Conservation (phyloP, 2,329 filamentous ascomycete species). For the Xylaria sp. region DNA sequence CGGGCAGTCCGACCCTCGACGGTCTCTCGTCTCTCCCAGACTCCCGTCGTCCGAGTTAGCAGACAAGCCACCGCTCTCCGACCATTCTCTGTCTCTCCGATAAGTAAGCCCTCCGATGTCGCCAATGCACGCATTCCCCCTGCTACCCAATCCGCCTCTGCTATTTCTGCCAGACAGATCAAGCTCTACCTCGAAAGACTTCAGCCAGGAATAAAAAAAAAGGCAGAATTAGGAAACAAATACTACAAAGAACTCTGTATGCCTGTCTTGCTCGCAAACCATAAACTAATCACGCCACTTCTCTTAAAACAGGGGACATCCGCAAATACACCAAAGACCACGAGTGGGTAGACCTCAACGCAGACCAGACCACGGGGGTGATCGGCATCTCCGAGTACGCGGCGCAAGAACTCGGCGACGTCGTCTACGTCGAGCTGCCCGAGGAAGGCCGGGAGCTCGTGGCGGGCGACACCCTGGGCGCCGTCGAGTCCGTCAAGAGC, state of each 20-base stretch:
- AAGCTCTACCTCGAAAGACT: not conserved
- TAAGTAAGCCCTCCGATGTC: slow-evolving; percentile 51
- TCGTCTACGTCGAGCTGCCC: slow-evolving; percentile 96
- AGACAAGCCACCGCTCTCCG: slow-evolving; percentile 49
- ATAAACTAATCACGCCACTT: not conserved
- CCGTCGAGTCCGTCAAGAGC: slow-evolving; percentile 97
- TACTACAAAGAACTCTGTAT: not conserved
- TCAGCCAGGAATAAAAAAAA: not conserved
- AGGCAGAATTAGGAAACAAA: not conserved
- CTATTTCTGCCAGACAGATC: not conserved
- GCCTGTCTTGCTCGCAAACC: not conserved
- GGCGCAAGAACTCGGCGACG: slow-evolving; percentile 89
- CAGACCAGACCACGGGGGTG: slow-evolving; percentile 80
- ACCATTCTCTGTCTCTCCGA: slow-evolving; percentile 53
- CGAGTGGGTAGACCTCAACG: slow-evolving; percentile 93
- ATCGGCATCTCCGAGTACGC: slow-evolving; percentile 91
- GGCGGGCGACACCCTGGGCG: slow-evolving; percentile 84
- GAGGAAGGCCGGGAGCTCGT: slow-evolving; percentile 69
- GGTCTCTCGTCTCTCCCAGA: slow-evolving; percentile 48
- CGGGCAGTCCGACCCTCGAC: slow-evolving; percentile 55
- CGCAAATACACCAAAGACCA: slow-evolving; percentile 97
- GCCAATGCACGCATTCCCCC: slow-evolving; percentile 38
- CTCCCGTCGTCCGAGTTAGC: slow-evolving; percentile 41
- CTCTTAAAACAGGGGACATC: slow-evolving; percentile 55
- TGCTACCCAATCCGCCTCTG: not conserved